Base-by-base conservation (phyloP, 345 rosid genomes). In the Acer yangbiense region DNA sequence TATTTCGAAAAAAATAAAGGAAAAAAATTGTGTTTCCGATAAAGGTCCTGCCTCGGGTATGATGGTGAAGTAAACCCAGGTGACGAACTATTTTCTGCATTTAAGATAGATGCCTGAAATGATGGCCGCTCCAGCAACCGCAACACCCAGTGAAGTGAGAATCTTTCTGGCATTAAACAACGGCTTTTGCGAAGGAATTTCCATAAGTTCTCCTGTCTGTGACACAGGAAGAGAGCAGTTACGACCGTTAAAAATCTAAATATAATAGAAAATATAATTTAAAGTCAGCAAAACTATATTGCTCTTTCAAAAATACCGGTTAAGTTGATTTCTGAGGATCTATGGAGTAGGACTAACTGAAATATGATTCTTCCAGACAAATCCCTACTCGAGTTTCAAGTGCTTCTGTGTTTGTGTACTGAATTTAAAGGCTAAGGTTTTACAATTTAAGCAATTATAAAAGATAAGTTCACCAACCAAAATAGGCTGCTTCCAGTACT, bases 401-500 rank as follows among this genome's bases (percentile, higher is more conserved):
- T n/a, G 13, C 65, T 58, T 18, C 66, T 46, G 11, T 27, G 13
- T 63, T 58, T n/a, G 58, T 32, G 48, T 32, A 35, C 27, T 29
- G 17, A 10, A 9, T 58, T 16, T 0, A 65, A 69, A 39, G 13
- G 21, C 39, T 29, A 0, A 65, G 8, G 35, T 25, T 18, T 18
- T 9, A 50, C 32, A 68, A 25, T 9, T 29, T 35, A 41, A 72
- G 50, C 29, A 65, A 65, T 10, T n/a, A 50, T n/a, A 13, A 20
- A 35, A 11, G 14, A 72, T 78, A 52, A 21, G 65, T 48, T 27
- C 17, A 88, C 91, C 21, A 18, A 94, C 94, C 85, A 27, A 74
- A 73, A 97, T 85, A 76, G 95, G 93, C 77, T 94, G 97, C 88
- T 88, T 79, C 99, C 99, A 97, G 39, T 91, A 80, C 81, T 88